phyloP scores from a whole-genome alignment of 192 early-diverging fungal genomes.

The Coemansia umbellata region DNA sequence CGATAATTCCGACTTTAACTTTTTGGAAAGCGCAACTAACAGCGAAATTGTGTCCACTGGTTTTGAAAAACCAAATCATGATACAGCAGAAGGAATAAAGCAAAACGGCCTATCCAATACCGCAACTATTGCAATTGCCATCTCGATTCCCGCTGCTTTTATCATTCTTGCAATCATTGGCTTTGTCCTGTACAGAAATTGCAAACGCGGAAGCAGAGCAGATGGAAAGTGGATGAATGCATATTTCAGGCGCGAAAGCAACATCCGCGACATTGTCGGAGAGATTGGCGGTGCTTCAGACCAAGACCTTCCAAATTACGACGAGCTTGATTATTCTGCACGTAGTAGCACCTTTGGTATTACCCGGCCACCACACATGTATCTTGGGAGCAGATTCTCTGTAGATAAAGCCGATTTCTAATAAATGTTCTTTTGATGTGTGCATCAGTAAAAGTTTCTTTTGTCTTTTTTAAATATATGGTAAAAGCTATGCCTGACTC shows the following conservation, averaged over 20 bases:
- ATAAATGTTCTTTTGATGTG: too few species aligned
- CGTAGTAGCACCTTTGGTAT: too few species aligned
- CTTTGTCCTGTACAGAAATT: slow-evolving; percentile 10
- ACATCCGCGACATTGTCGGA: slow-evolving; percentile 1
- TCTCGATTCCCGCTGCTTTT: slow-evolving; percentile 10
- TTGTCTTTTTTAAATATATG: too few species aligned
- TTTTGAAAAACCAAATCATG: too few species aligned
- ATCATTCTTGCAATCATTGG: slow-evolving; percentile 7
- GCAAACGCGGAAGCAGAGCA: neutral
- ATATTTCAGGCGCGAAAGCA: neutral
- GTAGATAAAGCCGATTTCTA: too few species aligned
- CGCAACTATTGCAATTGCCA: slow-evolving; percentile 14
- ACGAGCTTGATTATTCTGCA: slow-evolving; percentile 1
- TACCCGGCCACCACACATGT: too few species aligned
- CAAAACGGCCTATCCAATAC: neutral
- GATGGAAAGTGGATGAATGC: too few species aligned
- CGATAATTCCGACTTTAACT: too few species aligned
- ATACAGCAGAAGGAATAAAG: too few species aligned
- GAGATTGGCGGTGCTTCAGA: slow-evolving; percentile 14
- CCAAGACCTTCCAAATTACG: slow-evolving; percentile 13
- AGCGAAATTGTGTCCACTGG: neutral
- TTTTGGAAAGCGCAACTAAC: neutral
- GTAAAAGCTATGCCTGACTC: too few species aligned
- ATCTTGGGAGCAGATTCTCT: too few species aligned
- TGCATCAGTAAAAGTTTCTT: too few species aligned